phyloP scores from a whole-genome alignment of 805 yeast species.

The Yueomyces sinensis region DNA sequence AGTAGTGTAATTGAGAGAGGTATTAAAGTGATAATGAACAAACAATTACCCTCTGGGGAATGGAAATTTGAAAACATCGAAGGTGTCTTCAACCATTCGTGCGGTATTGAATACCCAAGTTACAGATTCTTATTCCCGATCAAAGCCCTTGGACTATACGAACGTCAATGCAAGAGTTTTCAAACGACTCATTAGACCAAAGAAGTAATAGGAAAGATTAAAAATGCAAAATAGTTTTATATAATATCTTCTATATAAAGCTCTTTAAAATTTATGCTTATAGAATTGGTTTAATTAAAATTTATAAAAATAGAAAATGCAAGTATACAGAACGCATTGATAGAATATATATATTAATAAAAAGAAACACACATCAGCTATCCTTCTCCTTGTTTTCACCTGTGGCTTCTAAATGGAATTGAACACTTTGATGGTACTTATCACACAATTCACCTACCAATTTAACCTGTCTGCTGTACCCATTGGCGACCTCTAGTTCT shows the following conservation, averaged over 20 bases:
- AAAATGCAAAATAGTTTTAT: no score
- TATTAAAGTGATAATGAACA: constrained; percentile 42
- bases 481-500: constrained; percentile 45
- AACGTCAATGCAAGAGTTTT: no score
- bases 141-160: constrained; percentile 81
- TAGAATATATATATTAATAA: no score
- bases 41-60: constrained; percentile 68
- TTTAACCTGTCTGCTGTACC: constrained; percentile 56
- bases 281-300: no score
- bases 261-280: constrained; percentile 35
- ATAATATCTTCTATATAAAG: no score
- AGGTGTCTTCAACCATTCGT: constrained; percentile 90
- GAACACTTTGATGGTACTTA: constrained; percentile 55
- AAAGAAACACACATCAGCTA: no score
- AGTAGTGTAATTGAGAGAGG: constrained; percentile 49
- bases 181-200: no score
- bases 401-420: constrained; percentile 58
- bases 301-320: no score
- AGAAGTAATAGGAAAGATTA: no score
- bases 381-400: no score
- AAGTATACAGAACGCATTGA: no score
- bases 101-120: constrained; percentile 93
- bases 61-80: constrained; percentile 79
- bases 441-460: constrained; percentile 69
- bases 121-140: constrained; percentile 82